Evolutionary conservation across 371 early-diverging fungal species (phyloP).

Genomic region (Coemansia sp.): DNA sequence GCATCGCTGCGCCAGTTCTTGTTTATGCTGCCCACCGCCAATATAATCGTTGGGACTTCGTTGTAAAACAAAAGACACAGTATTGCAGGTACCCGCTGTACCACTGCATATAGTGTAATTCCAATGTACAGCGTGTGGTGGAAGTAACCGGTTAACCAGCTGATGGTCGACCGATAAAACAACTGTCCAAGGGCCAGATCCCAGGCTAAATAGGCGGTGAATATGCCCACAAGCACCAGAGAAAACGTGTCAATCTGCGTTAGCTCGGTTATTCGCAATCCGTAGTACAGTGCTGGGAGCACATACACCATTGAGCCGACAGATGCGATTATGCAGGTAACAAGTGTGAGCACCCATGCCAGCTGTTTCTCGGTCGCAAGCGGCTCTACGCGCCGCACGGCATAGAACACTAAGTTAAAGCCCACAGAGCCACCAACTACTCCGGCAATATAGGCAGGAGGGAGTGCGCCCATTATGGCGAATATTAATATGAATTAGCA

Average conservation of each 20-base stretch:
- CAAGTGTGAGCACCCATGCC: conserved; percentile 53
- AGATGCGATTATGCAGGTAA: conserved; percentile 48
- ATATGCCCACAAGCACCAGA: conserved; percentile 36
- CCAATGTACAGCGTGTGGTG: conserved; percentile 52
- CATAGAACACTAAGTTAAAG: conserved; percentile 27
- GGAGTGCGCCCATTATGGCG: background rate
- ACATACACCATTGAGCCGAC: conserved; percentile 50
- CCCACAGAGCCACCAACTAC: conserved; percentile 28
- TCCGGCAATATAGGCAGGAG: conserved; percentile 22
- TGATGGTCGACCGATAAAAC: conserved; percentile 51
- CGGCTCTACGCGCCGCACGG: conserved; percentile 3
- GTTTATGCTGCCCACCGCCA: conserved; percentile 53
- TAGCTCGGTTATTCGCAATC: conserved; percentile 21
- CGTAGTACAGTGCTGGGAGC: conserved; percentile 10
- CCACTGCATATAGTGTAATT: conserved; percentile 30
- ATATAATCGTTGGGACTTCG: conserved; percentile 54
- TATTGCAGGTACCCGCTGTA: conserved; percentile 47
- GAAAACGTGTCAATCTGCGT: conserved; percentile 27
- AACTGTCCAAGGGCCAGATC: conserved; percentile 51
- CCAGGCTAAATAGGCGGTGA: conserved; percentile 50
- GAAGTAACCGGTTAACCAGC: conserved; percentile 52
- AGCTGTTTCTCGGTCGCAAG: conserved; percentile 40
- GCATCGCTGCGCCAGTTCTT: conserved; percentile 48
- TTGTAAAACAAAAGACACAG: conserved; percentile 51
- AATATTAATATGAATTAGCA: background rate